Percentiles rank a stretch among this genome's conserved stretches.
phyloP scores from a whole-genome alignment of 2,329 filamentous ascomycete genomes.

The Fusarium nisikadoi region DNA sequence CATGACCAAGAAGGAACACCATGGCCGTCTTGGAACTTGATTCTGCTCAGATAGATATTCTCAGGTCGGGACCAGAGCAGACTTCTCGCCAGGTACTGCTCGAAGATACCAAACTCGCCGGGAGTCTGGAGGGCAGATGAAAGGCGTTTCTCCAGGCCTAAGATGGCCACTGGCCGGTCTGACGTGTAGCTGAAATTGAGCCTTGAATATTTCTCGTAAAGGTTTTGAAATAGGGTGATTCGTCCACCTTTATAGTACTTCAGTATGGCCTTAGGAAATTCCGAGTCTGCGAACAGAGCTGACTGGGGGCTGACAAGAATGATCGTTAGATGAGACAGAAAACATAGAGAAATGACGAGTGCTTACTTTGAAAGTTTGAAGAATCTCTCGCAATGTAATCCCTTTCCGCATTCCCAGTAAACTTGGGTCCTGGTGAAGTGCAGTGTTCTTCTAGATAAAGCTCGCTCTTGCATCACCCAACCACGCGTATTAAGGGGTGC shows the following conservation, averaged over 20 bases:
- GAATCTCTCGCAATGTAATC: neutral
- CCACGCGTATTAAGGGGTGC: slow-evolving; percentile 40
- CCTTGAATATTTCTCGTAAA: neutral
- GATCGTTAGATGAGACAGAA: neutral
- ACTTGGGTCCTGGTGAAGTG: slow-evolving; percentile 4
- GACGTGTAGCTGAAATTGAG: neutral
- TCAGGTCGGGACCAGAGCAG: neutral
- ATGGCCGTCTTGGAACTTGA: neutral
- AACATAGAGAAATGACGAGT: fast-evolving
- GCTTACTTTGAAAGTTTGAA: neutral
- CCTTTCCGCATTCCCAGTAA: slow-evolving; percentile 5
- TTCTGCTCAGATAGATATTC: neutral
- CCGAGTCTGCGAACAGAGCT: neutral
- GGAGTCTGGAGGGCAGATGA: neutral
- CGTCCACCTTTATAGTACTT: neutral
- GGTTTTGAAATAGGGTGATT: neutral
- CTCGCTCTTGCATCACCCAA: slow-evolving; percentile 12
- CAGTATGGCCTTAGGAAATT: neutral
- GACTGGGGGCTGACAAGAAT: neutral
- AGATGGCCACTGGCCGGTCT: neutral
- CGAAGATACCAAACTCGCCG: neutral
- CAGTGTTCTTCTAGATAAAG: neutral
- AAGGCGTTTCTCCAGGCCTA: neutral
- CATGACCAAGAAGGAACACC: neutral
- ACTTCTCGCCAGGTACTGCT: neutral